Evolutionary conservation across 1,284 basidiomycete species (phyloP), one percentile per base, ranked within the genome.

Genomic region (Quambalaria eucalypti): DNA sequence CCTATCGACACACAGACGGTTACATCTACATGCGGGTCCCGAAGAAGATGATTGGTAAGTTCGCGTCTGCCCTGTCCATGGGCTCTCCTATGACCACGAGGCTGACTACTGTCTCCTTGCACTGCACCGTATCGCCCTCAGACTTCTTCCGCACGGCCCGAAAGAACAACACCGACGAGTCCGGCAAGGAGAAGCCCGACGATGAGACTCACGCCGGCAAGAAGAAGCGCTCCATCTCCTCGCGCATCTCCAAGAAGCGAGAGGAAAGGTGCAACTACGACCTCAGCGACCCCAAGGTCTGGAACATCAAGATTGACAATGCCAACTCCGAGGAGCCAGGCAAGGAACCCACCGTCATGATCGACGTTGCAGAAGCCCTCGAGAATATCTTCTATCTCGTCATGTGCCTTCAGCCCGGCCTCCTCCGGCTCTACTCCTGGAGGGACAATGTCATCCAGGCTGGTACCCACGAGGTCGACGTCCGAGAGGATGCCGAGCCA

Each of bases 361-460:
- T 71, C 48, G 69, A 71, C 60, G 63, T 67, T 30, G 47, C 56
- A 12, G 68, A 71, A 58, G 64, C 67, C 21, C 55, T 71, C 48
- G 69, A 71, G 56, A 71, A 71, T 60, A 68, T 68, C 51, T 58
- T 69, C 52, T 69, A 71, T 61, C 59, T 71, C 40, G 62, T 71
- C 36, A 65, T 66, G 62, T 66, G 62, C 29, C 60, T 71, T 28
- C 60, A 62, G 47, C 69, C 69, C 29, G 69, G 69, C 31, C 64
- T 69, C 56, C 65, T 63, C 50, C 52, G 52, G 28, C 60, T 71
- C 50, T 52, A 68, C 54, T 63, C 64, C 58, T 57, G 59, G 51
- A 65, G 68, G 47, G 68, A 66, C 56, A 65, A 71, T 48, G 68
- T 62, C 48, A 63, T 69, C 56, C 67, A 69, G 58, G 61, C 62